Evolutionary conservation across 2,329 filamentous ascomycete genomes (phyloP).

Genomic region (Aspergillus sp.): DNA sequence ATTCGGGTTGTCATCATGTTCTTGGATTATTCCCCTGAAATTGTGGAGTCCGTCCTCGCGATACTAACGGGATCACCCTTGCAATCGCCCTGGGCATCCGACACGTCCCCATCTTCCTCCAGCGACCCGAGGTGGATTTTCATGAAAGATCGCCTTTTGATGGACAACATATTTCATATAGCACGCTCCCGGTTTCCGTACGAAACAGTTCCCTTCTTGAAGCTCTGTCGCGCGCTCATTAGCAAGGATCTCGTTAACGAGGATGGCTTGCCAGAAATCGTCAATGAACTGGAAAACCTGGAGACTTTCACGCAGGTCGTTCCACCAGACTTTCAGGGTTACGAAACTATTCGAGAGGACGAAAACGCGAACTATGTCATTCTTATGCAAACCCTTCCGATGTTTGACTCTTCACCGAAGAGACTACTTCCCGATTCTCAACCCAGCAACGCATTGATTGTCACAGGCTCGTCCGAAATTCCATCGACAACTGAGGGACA

Average conservation of each 20-base stretch:
- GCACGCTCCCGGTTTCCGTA: constrained; percentile 75
- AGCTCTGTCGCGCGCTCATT: constrained; percentile 60
- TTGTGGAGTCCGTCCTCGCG: constrained; percentile 60
- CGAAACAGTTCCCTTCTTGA: constrained; percentile 72
- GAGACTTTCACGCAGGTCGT: constrained; percentile 70
- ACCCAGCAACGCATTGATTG: constrained; percentile 27
- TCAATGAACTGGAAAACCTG: constrained; percentile 61
- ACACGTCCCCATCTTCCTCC: constrained; percentile 10
- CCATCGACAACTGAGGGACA: constrained; percentile 37
- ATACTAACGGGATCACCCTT: constrained; percentile 48
- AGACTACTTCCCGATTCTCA: constrained; percentile 16
- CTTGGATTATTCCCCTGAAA: constrained; percentile 65
- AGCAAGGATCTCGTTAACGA: constrained; percentile 38
- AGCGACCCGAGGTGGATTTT: constrained; percentile 46
- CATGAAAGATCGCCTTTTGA: constrained; percentile 50
- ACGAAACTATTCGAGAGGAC: constrained; percentile 74
- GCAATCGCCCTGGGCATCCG: constrained; percentile 13
- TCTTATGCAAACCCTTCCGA: constrained; percentile 52
- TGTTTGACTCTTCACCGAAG: constrained; percentile 29
- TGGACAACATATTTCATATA: constrained; percentile 56
- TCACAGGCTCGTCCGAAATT: constrained; percentile 31
- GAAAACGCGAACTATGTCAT: constrained; percentile 75
- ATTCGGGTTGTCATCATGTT: constrained; percentile 60
- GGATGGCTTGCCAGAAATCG: constrained; percentile 48
- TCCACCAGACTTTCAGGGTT: constrained; percentile 64